Conservation (phyloP, 2,329 filamentous ascomycete genomes). For the Madurella mycetomatis region DNA sequence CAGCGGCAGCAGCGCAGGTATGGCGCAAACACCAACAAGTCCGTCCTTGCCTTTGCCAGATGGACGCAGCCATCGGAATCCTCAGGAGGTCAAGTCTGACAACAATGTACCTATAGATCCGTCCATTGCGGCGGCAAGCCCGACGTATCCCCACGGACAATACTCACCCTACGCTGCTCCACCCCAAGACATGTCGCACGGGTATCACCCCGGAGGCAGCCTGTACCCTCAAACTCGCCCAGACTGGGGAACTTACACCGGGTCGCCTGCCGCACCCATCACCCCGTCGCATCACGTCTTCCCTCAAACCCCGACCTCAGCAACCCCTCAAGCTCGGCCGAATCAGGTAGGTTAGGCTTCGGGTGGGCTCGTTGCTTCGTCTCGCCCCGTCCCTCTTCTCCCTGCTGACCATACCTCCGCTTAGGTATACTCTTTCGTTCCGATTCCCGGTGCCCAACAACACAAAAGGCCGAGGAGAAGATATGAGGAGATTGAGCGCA, state of each 20-base stretch:
- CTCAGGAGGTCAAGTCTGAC: constrained; percentile 85
- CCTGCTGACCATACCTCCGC: constrained; percentile 22
- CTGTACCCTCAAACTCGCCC: constrained; percentile 68
- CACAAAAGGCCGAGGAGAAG: constrained; percentile 90
- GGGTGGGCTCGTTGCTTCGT: background rate
- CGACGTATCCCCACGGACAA: constrained; percentile 76
- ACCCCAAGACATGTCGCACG: constrained; percentile 80
- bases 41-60: constrained; percentile 86
- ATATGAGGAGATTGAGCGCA: constrained; percentile 97
- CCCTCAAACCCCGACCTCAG: constrained; percentile 51
- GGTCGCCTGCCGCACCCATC: constrained; percentile 46
- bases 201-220: constrained; percentile 57
- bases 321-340: constrained; percentile 50
- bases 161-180: constrained; percentile 84
- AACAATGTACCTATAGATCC: constrained; percentile 98
- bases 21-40: constrained; percentile 97
- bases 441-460: constrained; percentile 93
- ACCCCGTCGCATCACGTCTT: constrained; percentile 52
- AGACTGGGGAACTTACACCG: constrained; percentile 68
- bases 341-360: constrained; percentile 46
- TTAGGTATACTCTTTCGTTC: constrained; percentile 97
- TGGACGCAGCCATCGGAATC: constrained; percentile 68
- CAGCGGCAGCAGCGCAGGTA: constrained; percentile 73
- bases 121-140: constrained; percentile 89
- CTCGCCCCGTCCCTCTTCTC: background rate